A percentile compares a stretch with the other conserved stretches of the same genome.
These are phyloP conservation scores for Leccinum rimulosum DNA, from an alignment of 768 basidiomycete species.

Conservation along the genomic window DNA sequence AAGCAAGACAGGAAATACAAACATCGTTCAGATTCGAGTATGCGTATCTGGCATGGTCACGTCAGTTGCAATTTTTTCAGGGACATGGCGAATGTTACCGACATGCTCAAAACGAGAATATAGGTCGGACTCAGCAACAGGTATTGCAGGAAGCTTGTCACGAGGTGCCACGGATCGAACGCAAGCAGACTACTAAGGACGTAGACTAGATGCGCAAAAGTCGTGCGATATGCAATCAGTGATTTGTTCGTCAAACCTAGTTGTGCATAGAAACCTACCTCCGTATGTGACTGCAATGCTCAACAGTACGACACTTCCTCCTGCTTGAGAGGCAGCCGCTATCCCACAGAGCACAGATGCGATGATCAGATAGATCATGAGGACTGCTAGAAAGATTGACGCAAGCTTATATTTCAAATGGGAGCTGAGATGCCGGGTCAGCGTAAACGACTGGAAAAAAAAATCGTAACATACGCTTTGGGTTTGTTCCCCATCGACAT, in stretches of 20 bases:
- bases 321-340: constrained; percentile 64
- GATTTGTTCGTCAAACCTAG: not conserved
- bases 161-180: constrained; percentile 94
- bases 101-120: constrained; percentile 78
- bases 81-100: constrained; percentile 24
- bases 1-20: constrained; percentile 5
- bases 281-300: constrained; percentile 87
- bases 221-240: constrained; percentile 1
- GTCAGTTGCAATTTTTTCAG: constrained; percentile 17
- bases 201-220: constrained; percentile 50
- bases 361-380: constrained; percentile 83
- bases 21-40: constrained; percentile 87
- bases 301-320: constrained; percentile 72
- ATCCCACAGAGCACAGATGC: constrained; percentile 82
- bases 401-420: constrained; percentile 74
- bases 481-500: constrained; percentile 97
- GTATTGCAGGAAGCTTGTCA: constrained; percentile 90
- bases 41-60: constrained; percentile 57
- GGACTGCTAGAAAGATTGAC: constrained; percentile 65
- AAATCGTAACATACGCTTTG: constrained; percentile 50
- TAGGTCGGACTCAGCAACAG: constrained; percentile 82
- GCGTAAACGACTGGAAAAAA: not conserved
- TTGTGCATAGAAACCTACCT: constrained; percentile 38
- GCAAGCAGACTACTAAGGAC: constrained; percentile 75
- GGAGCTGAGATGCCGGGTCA: constrained; percentile 15